Base-by-base conservation (phyloP, 2,329 filamentous ascomycete genomes). In the Coniochaeta hoffmannii region DNA sequence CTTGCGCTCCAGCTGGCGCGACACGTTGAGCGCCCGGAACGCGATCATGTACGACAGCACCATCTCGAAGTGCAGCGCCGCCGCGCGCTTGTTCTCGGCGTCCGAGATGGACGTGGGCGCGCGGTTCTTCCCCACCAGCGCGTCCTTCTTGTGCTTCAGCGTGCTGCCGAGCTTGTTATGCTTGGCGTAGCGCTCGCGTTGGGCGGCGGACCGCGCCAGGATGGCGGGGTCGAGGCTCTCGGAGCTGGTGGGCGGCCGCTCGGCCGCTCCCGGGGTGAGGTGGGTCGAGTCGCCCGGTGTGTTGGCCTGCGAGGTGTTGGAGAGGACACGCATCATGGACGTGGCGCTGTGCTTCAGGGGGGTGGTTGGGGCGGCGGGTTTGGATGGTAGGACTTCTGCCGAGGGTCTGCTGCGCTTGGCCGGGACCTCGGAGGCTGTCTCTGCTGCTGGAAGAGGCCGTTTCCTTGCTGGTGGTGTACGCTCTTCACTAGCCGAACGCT, bases 71-170 rank as follows among this genome's bases (percentile, higher is more conserved):
- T 73, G 73, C 11, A 78, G 67, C 1, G 71, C 71, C 30, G 69
- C 71, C 31, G 70, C 71, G n/a, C 71, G 67, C 61, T 74, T 75
- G 53, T 69, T 65, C 24, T 71, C 71, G 7, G 66, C 54, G n/a
- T 69, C 65, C 34, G 65, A 61, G 17, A 63, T 64, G 6, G 60
- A 55, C n/a, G 65, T 64, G 10, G 62, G 62, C 44, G 58, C 57
- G 53, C 58, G 58, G 38, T 56, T 59, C n/a, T 55, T 58, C 26
- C 63, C 66, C 6, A 68, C 60, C 34, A 80, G 71, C 15, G 68
- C 73, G 58, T 84, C 81, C 26, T 79, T 77, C 12, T 74, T 69
- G 58, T 82, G 80, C 69, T 84, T 84, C 17, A 83, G 69, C 54
- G 72, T 75, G 31, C 71, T 76, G 2, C 77, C 81, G 8, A 81